phyloP scores from a whole-genome alignment of 148 eudicot species.

The Chenopodium album region DNA sequence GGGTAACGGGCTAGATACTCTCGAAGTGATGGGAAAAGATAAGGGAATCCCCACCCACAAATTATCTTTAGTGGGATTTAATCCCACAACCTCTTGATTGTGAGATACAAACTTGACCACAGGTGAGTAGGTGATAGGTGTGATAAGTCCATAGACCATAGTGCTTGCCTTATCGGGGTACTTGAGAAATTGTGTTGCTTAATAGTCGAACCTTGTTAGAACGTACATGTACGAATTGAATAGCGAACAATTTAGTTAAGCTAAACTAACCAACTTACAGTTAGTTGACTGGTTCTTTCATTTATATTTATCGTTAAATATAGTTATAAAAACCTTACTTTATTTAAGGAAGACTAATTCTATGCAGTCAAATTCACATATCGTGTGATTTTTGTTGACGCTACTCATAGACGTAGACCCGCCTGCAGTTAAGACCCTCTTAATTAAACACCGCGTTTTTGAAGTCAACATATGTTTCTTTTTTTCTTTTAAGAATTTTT shows the following conservation, averaged over 20 bases:
- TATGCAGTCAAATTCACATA: background rate
- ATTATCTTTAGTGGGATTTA: too few relatives aligned
- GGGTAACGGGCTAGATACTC: too few relatives aligned
- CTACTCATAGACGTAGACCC: background rate
- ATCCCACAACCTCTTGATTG: too few relatives aligned
- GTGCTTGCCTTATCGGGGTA: too few relatives aligned
- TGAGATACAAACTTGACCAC: too few relatives aligned
- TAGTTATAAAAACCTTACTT: background rate
- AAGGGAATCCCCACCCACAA: too few relatives aligned
- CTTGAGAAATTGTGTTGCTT: too few relatives aligned
- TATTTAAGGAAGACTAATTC: slow-evolving; percentile 12
- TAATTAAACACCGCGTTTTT: slow-evolving; percentile 17
- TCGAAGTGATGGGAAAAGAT: too few relatives aligned
- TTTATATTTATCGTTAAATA: background rate
- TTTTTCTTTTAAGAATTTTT: background rate
- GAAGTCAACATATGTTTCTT: background rate
- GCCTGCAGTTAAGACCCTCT: background rate
- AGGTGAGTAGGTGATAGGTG: too few relatives aligned
- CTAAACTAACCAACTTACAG: background rate
- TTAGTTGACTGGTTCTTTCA: background rate
- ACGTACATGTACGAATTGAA: background rate
- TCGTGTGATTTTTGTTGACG: too few relatives aligned
- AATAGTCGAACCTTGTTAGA: too few relatives aligned
- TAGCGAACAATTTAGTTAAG: background rate
- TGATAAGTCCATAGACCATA: too few relatives aligned